Evolutionary conservation across 2,329 filamentous ascomycete species (phyloP), one percentile per base, ranked within the genome.

Genomic region (Botrytis pseudocinerea): DNA sequence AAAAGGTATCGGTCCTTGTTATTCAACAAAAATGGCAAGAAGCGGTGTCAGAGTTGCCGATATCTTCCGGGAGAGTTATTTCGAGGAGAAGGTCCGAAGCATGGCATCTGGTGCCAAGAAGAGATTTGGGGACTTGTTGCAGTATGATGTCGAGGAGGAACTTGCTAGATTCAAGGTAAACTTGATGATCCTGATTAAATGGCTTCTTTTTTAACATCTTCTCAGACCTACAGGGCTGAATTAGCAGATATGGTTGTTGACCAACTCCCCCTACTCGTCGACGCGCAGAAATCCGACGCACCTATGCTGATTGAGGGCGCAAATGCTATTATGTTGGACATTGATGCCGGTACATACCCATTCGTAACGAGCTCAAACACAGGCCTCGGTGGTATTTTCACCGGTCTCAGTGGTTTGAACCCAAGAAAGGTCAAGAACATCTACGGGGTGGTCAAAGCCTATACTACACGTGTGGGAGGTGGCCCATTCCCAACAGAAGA

Each of bases 401-500:
- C 87, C 57, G 90, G 90, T 8, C 75, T 92, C 20, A 86, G 86
- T 51, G 86, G 86, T 46, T 81, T 92, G 62, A 88, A 89, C 79
- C 89, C 88, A 74, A 86, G 84, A 75, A 89, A 89, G 75, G 85
- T 92, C 75, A 86, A 84, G 70, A 86, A 90, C 74, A 85, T 88
- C 63, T 87, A 92, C 76, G 90, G 90, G 71, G 90, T 92, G 18
- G 87, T 90, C 8, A 91, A 92, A 81, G 68, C 72, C 48, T 71
- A 71, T 59, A 65, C 72, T 59, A 92, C 90, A 44, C 42, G 78
- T 72, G 88, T 90, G 25, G 86, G 85, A 64, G 85, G 84, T 61
- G 90, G 90, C 20, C 87, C 87, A n/a, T 92, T 93, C 83, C 90
- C 90, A 62, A 91, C 89, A 0, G 90, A 93, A 80, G 88, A 84